Conservation (phyloP, 2,329 filamentous ascomycete species). For the Aspergillus niger region DNA sequence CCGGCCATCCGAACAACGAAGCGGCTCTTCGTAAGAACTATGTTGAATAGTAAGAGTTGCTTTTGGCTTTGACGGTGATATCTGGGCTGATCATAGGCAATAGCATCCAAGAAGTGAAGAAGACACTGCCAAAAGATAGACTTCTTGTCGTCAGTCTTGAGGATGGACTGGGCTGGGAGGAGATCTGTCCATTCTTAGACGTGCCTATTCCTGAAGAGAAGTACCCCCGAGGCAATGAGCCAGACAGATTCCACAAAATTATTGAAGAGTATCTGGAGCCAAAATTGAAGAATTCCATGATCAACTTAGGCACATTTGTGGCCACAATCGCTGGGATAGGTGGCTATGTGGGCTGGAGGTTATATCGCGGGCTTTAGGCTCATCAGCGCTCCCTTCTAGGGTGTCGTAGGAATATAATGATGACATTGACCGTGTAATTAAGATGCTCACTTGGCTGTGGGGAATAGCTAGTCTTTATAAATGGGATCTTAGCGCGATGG, state of each 20-base stretch:
- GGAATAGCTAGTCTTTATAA: not conserved
- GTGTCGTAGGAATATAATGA: rapidly evolving
- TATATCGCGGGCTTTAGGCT: not conserved
- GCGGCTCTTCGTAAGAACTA: slow-evolving; percentile 19
- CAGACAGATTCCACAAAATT: slow-evolving; percentile 21
- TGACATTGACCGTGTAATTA: not conserved
- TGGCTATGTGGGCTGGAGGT: slow-evolving; percentile 15
- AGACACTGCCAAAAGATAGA: slow-evolving; percentile 23
- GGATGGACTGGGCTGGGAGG: slow-evolving; percentile 26
- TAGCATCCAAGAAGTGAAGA: slow-evolving; percentile 25
- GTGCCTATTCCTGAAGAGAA: slow-evolving; percentile 22
- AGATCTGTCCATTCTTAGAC: slow-evolving; percentile 27
- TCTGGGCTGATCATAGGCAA: not conserved
- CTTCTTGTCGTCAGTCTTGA: slow-evolving; percentile 23
- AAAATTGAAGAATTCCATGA: slow-evolving; percentile 12
- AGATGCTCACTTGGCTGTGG: not conserved
- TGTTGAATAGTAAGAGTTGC: slow-evolving; percentile 24
- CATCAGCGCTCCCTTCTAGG: not conserved
- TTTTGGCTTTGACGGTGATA: not conserved
- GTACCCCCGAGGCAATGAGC: slow-evolving; percentile 27
- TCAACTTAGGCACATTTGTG: slow-evolving; percentile 17
- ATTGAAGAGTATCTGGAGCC: slow-evolving; percentile 17
- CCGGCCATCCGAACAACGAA: slow-evolving; percentile 19
- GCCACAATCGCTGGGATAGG: slow-evolving; percentile 15
- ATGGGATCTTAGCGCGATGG: not conserved